Evolutionary conservation across 2,329 filamentous ascomycete species (phyloP).

Genomic region (Xylaria sp.): DNA sequence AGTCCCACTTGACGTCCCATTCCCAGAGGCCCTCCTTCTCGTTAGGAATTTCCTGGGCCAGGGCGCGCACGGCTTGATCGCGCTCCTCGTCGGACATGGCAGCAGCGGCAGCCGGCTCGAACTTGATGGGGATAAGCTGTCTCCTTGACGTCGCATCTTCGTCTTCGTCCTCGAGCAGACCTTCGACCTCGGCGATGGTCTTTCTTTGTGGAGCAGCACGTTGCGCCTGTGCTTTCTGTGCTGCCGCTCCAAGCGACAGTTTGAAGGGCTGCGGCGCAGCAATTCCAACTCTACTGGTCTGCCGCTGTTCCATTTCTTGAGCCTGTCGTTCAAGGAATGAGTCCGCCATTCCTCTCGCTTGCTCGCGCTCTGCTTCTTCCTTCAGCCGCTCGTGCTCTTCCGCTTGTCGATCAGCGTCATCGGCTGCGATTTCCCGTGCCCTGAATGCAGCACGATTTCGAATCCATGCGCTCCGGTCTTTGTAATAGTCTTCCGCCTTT

Average conservation of each 20-base stretch:
- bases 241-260: constrained; percentile 85
- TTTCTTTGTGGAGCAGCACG: constrained; percentile 64
- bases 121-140: constrained; percentile 80
- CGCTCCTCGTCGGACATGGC: constrained; percentile 85
- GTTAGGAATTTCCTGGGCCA: constrained; percentile 88
- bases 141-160: constrained; percentile 72
- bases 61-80: constrained; percentile 74
- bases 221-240: constrained; percentile 68
- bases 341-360: constrained; percentile 82
- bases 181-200: constrained; percentile 91
- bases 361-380: constrained; percentile 72
- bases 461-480: constrained; percentile 82
- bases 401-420: constrained; percentile 78
- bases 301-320: constrained; percentile 67
- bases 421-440: constrained; percentile 71
- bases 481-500: constrained; percentile 81
- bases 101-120: constrained; percentile 69
- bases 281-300: constrained; percentile 38
- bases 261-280: constrained; percentile 80
- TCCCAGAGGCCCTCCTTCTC: constrained; percentile 85
- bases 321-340: constrained; percentile 87
- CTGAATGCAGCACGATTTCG: constrained; percentile 77
- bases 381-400: constrained; percentile 76
- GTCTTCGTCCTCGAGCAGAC: constrained; percentile 92
- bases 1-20: constrained; percentile 94